These are phyloP conservation scores for Auxenochlorella pyrenoidosa DNA, from an alignment of 139 green algal species.

Conservation along the genomic window DNA sequence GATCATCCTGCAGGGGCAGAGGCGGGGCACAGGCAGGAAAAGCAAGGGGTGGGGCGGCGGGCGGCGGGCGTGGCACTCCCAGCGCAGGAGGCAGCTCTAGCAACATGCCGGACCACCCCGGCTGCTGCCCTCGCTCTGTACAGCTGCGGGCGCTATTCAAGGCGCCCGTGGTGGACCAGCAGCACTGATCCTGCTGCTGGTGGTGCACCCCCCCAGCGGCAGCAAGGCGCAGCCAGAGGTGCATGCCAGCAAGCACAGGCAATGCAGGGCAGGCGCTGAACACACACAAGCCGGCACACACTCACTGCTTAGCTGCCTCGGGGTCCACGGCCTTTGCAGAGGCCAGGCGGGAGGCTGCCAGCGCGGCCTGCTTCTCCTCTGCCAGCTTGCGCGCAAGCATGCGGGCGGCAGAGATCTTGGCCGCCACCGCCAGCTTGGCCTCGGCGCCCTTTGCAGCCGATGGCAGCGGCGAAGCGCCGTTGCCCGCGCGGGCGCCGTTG, in stretches of 20 bases:
- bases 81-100: too few species aligned
- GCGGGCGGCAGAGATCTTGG: constrained; percentile 71
- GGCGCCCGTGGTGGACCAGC: too few species aligned
- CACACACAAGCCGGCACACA: background rate
- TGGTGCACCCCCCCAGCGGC: too few species aligned
- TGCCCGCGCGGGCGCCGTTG: background rate
- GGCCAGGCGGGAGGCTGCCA: constrained; percentile 51
- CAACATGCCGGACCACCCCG: too few species aligned
- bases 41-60: too few species aligned
- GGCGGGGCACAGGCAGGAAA: background rate
- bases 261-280: background rate
- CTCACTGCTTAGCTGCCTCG: constrained; percentile 37
- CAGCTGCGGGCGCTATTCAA: too few species aligned
- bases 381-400: constrained; percentile 81
- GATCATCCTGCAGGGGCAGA: constrained; percentile 25
- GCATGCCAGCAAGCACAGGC: background rate
- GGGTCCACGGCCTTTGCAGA: constrained; percentile 31
- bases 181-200: too few species aligned
- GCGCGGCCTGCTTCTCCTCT: constrained; percentile 81
- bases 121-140: too few species aligned
- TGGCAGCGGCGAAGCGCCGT: background rate
- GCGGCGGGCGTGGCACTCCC: too few species aligned
- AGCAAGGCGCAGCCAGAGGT: too few species aligned
- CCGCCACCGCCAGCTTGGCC: constrained; percentile 49
- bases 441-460: background rate